Conservation (phyloP, 768 basidiomycete species). For the Brasilioporus rufonigricans region DNA sequence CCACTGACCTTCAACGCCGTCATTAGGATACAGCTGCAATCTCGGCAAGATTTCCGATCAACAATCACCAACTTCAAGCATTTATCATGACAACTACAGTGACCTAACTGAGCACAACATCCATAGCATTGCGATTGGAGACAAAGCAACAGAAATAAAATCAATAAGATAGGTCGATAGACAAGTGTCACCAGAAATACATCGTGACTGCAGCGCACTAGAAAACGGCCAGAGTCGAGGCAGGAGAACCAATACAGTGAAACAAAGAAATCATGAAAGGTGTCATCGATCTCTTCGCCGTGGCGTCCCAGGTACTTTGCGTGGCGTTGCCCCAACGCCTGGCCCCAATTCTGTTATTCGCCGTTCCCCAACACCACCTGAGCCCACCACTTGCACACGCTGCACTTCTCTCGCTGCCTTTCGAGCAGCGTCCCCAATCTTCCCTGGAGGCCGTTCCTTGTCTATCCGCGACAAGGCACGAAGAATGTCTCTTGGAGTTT, state of each 20-base stretch:
- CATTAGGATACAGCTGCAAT: not conserved
- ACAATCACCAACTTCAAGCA: not conserved
- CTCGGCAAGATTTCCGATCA: not conserved
- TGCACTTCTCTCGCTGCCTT: conserved; percentile 71
- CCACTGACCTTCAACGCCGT: not conserved
- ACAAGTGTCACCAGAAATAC: conserved; percentile 24
- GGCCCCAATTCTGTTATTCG: conserved; percentile 52
- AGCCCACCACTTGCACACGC: conserved; percentile 55
- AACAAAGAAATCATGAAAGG: conserved; percentile 1
- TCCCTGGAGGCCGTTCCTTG: conserved; percentile 55
- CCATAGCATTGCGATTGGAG: conserved; percentile 27
- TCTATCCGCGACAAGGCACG: conserved; percentile 71
- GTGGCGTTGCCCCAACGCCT: conserved; percentile 40
- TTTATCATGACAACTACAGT: not conserved
- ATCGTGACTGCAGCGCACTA: conserved; percentile 18
- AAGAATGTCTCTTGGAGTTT: conserved; percentile 56
- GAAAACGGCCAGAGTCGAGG: not conserved
- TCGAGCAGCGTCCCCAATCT: conserved; percentile 71
- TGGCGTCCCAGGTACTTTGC: conserved; percentile 67
- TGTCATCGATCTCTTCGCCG: conserved; percentile 31
- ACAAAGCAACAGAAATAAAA: conserved; percentile 32
- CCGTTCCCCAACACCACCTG: conserved; percentile 49
- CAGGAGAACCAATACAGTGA: conserved; percentile 6
- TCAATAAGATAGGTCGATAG: conserved; percentile 30
- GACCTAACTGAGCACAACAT: conserved; percentile 20